Evolutionary conservation across 1,284 basidiomycete genomes (phyloP), one percentile per base, ranked within the genome.

Genomic region (Malassezia brasiliensis): DNA sequence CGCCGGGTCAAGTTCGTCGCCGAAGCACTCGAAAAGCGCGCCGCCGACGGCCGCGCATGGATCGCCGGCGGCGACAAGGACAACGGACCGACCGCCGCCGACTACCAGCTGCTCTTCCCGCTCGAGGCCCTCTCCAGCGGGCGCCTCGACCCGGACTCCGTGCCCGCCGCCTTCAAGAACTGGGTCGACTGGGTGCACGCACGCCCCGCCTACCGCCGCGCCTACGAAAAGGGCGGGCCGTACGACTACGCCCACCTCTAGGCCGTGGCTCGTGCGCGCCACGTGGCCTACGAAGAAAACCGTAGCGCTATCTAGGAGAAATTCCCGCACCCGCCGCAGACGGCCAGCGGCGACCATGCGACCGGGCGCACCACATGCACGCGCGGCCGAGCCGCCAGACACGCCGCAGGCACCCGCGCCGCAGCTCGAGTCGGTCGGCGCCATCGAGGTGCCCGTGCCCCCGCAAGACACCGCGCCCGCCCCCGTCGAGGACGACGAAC

Each of bases 21-120:
- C 8, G 60, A 56, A 28, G 57, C 61, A 37, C 60, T 71, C 30
- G 54, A 47, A 39, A 66, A 68, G 47, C 59, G 64, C 37, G 47
- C 47, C 17, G 47, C 52, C 19, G 51, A 45, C 12, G 68, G 63
- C 38, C 42, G 25, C 22, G 53, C 37, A 3, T 74, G 69, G 66
- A 62, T 72, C 20, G 68, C 71, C 3, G 69, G 69, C 3, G 71
- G 71, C 12, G 71, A 74, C 56, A 68, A 60, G 51, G 63, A 69
- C 22, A 67, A 66, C 50, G 67, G 68, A 20, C 70, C 70, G 31
- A 72, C 69, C 17, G 54, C 68, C 5, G 69, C 72, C 31, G 70
- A 73, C 51, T 74, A 67, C 52, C 70, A 73, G 56, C 69, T 74
- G 68, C 52, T 64, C 10, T 73, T 69, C 64, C 67, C 68, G 1